Base-by-base conservation (phyloP, 2,329 filamentous ascomycete genomes). In the Pyrenochaeta sp. region DNA sequence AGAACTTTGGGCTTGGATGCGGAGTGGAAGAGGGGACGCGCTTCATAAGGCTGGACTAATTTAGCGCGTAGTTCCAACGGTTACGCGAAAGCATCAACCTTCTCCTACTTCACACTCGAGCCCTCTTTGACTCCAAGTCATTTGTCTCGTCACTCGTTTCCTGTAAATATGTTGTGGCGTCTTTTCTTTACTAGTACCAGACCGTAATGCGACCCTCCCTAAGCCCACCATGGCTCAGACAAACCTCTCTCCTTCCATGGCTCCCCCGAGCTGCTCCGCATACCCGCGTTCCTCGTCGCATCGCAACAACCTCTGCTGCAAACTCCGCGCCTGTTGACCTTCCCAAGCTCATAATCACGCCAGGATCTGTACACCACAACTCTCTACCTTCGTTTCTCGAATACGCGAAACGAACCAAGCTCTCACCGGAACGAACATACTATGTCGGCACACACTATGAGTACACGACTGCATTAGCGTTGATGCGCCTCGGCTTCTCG, bases 371-470 rank as follows among this genome's bases (percentile, higher is more conserved):
- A 19, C 75, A 86, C 45, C 91, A 93, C 74, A 79, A 86, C 63
- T 84, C 90, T 68, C 81, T 92, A 3, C 65, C 80, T 1, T 86
- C 88, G 0, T 94, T 92, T 73, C 75, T 90, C 28, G 79, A 83
- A 27, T 88, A 93, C 73, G 88, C 88, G 5, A 73, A 82, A 22
- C 84, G 84, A 49, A 83, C 79, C 0, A 81, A 83, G 0, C 81
- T 92, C 24, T 82, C 86, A 61, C 75, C 80, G 0, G 78, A 74
- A 4, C 87, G 85, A 15, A 87, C 86, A 0, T 83, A 87, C 44
- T 93, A 88, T 72, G 80, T 88, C 42, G 91, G 91, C 64, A 94
- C 91, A 0, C 86, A 85, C 73, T 94, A 91, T 79, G 91, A 95
- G 76, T 94, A 94, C 79, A 87, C 82, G 0, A 85, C 88, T 2